Evolutionary conservation across 495 filamentous ascomycete species (phyloP).

Genomic region (Letharia lupina): DNA sequence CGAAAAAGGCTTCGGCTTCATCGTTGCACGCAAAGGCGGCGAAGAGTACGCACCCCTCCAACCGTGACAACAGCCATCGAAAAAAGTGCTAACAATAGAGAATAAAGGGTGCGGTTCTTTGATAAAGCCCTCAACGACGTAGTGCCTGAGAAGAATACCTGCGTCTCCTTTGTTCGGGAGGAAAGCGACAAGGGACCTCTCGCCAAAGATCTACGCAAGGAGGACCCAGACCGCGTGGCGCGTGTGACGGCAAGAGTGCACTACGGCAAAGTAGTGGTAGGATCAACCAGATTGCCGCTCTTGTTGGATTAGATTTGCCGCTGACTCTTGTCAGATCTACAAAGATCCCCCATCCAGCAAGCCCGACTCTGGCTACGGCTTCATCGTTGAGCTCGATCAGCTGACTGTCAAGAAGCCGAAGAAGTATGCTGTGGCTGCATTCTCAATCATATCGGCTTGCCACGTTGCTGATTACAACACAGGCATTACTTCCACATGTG

Average conservation of each 20-base stretch:
- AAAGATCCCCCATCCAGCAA: background rate
- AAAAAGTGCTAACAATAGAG: background rate
- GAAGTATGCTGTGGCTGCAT: constrained; percentile 1
- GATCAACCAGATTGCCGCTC: background rate
- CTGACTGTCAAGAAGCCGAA: constrained; percentile 3
- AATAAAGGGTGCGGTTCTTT: background rate
- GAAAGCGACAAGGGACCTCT: constrained; percentile 11
- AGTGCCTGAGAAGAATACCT: constrained; percentile 2
- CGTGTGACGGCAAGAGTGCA: constrained; percentile 12
- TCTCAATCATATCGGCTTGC: background rate
- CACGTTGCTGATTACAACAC: background rate
- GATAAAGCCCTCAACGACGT: constrained; percentile 12
- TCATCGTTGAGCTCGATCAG: constrained; percentile 7
- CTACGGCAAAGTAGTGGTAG: constrained; percentile 13
- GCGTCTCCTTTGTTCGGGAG: constrained; percentile 11
- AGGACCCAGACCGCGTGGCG: constrained; percentile 13
- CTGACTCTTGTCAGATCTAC: constrained; percentile 5
- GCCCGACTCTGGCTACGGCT: constrained; percentile 15
- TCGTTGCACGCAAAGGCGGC: background rate
- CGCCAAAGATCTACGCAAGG: constrained; percentile 12
- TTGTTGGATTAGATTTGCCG: background rate
- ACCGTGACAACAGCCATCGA: background rate
- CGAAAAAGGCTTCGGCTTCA: constrained; percentile 13
- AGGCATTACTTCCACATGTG: constrained; percentile 17
- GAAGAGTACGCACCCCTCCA: background rate